phyloP scores from a whole-genome alignment of 352 stramenopile genomes.

The Elongisporangium senticosum region DNA sequence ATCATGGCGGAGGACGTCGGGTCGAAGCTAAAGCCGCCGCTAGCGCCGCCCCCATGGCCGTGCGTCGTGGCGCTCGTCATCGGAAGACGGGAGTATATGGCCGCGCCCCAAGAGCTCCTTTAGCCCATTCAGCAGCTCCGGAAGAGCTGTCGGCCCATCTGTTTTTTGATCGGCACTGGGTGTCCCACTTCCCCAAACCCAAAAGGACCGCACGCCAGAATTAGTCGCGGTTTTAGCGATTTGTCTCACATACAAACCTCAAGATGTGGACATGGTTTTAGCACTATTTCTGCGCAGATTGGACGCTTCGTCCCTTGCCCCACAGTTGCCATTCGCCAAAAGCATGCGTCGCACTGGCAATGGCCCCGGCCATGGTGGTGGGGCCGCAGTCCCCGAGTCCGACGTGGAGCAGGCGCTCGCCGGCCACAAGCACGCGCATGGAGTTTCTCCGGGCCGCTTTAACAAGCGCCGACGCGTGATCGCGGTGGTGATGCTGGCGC shows the following conservation, averaged over 20 bases:
- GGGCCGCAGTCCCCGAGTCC: neutral
- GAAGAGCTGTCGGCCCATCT: neutral
- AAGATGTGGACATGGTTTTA: neutral
- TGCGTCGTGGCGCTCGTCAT: neutral
- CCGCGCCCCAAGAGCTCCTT: neutral
- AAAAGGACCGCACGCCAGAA: neutral
- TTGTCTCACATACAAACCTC: neutral
- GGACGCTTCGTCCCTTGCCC: neutral
- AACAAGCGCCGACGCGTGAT: conserved; percentile 1
- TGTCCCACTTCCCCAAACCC: neutral
- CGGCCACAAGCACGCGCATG: neutral
- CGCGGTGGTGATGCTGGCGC: conserved; percentile 2
- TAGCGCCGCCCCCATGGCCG: neutral
- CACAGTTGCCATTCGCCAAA: neutral
- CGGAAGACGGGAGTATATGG: neutral
- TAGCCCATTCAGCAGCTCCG: neutral
- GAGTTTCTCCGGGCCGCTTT: neutral
- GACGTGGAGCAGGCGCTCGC: neutral
- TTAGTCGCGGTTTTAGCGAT: neutral
- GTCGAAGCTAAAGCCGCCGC: neutral
- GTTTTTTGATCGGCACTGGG: neutral
- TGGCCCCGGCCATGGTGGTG: neutral
- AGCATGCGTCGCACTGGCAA: neutral
- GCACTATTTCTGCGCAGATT: neutral
- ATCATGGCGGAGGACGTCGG: neutral